Percentiles rank a stretch among this genome's conserved stretches.
Conservation (phyloP, 2,329 filamentous ascomycete genomes). For the Trichoderma gracile region DNA sequence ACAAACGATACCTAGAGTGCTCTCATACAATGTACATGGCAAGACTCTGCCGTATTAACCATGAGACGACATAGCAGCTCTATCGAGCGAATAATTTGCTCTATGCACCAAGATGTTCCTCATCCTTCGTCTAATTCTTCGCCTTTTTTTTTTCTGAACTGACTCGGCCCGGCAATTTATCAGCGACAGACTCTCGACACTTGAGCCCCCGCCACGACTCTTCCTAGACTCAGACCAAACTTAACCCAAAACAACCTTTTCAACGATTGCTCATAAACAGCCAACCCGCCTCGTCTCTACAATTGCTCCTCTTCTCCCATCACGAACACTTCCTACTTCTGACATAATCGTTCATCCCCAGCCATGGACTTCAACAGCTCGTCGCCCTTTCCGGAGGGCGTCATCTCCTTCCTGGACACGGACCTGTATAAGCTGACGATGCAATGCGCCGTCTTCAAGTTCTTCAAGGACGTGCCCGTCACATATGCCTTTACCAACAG, state of each 20-base stretch:
- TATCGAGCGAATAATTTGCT: too few species aligned
- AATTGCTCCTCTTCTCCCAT: not conserved
- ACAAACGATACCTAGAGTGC: too few species aligned
- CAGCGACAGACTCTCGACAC: constrained; percentile 9
- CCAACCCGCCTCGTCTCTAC: not conserved
- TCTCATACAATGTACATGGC: too few species aligned
- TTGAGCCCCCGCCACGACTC: constrained; percentile 10
- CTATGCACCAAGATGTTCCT: too few species aligned
- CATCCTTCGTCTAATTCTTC: too few species aligned
- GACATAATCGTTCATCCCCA: not conserved
- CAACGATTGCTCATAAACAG: not conserved
- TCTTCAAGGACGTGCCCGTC: constrained; percentile 79
- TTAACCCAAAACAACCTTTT: constrained; percentile 21
- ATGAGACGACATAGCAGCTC: too few species aligned
- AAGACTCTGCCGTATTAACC: too few species aligned
- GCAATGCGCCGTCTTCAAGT: constrained; percentile 95
- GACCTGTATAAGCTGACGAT: constrained; percentile 96
- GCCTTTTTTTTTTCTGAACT: too few species aligned
- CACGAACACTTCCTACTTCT: not conserved
- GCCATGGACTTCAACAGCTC: constrained; percentile 67
- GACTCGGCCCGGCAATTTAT: constrained; percentile 7
- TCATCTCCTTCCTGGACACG: constrained; percentile 81
- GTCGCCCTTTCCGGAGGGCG: constrained; percentile 69
- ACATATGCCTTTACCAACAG: constrained; percentile 95
- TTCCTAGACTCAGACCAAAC: constrained; percentile 4